These are phyloP conservation scores for Juglanconis oblonga DNA, from an alignment of 2,329 filamentous ascomycete genomes.

Conservation along the genomic window DNA sequence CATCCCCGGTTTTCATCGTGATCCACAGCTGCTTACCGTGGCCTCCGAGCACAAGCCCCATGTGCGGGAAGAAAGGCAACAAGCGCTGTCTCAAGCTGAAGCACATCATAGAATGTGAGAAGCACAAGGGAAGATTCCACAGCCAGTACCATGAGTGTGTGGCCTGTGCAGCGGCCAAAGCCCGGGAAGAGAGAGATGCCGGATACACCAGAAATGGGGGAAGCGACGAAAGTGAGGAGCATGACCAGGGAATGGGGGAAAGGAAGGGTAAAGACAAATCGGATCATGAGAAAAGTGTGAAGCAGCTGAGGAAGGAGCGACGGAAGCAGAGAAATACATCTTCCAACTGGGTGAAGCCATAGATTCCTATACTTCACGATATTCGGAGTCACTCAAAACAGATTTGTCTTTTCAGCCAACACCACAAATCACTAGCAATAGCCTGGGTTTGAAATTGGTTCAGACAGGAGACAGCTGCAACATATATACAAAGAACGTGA, in stretches of 20 bases:
- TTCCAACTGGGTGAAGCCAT: not conserved
- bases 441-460: too few relatives aligned
- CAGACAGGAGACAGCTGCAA: too few relatives aligned
- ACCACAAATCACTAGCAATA: too few relatives aligned
- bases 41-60: not conserved
- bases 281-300: not conserved
- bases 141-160: constrained; percentile 2
- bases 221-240: not conserved
- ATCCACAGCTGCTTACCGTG: not conserved
- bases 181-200: not conserved
- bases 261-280: not conserved
- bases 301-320: constrained; percentile 3
- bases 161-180: constrained; percentile 1
- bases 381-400: not conserved
- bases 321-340: not conserved
- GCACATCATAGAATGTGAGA: constrained; percentile 10
- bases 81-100: constrained; percentile 7
- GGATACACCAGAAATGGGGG: not conserved
- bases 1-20: too few relatives aligned
- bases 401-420: not conserved
- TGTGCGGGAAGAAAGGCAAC: constrained; percentile 16
- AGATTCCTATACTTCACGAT: too few relatives aligned
- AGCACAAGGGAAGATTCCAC: constrained; percentile 5
- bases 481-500: too few relatives aligned
- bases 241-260: not conserved